Percentiles rank a stretch among this genome's conserved stretches.
These are phyloP conservation scores for Aspergillus fructus DNA, from an alignment of 2,329 filamentous ascomycete species.

Conservation along the genomic window DNA sequence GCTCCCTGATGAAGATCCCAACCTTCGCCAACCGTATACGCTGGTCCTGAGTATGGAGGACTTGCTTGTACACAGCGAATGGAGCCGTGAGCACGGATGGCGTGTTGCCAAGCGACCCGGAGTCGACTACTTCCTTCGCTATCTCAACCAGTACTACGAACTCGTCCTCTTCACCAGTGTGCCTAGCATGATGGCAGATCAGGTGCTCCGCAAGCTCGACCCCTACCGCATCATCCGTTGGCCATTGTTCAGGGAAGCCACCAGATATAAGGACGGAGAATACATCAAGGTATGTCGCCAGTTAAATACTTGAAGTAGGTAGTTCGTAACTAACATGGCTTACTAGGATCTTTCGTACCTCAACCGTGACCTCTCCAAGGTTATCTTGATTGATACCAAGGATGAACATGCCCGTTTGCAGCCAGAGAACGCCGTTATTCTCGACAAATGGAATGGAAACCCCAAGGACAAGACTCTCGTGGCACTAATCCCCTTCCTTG, in stretches of 20 bases:
- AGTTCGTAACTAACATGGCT: neutral
- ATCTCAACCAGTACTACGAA: slow-evolving; percentile 97
- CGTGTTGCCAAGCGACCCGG: slow-evolving; percentile 91
- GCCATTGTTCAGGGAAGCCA: slow-evolving; percentile 94
- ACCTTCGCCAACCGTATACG: slow-evolving; percentile 83
- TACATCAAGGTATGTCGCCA: slow-evolving; percentile 76
- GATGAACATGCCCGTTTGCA: slow-evolving; percentile 78
- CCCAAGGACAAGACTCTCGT: slow-evolving; percentile 82
- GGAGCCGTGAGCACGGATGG: slow-evolving; percentile 93
- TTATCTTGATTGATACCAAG: slow-evolving; percentile 90
- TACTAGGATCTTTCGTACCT: slow-evolving; percentile 89
- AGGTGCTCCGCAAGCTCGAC: slow-evolving; percentile 88
- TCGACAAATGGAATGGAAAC: slow-evolving; percentile 87
- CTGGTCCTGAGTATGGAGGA: slow-evolving; percentile 91
- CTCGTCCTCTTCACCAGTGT: slow-evolving; percentile 92
- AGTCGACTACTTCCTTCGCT: slow-evolving; percentile 94
- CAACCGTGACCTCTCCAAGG: slow-evolving; percentile 92
- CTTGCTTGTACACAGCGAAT: slow-evolving; percentile 90
- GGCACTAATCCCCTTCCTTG: slow-evolving; percentile 88
- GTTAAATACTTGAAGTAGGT: neutral
- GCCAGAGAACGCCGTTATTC: slow-evolving; percentile 92
- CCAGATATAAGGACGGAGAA: slow-evolving; percentile 91
- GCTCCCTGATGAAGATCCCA: slow-evolving; percentile 70
- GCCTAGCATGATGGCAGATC: slow-evolving; percentile 79
- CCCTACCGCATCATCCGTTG: slow-evolving; percentile 94